Percentiles rank a stretch among this genome's conserved stretches.
Conservation (phyloP, 768 basidiomycete genomes). For the Exidia glandulosa region DNA sequence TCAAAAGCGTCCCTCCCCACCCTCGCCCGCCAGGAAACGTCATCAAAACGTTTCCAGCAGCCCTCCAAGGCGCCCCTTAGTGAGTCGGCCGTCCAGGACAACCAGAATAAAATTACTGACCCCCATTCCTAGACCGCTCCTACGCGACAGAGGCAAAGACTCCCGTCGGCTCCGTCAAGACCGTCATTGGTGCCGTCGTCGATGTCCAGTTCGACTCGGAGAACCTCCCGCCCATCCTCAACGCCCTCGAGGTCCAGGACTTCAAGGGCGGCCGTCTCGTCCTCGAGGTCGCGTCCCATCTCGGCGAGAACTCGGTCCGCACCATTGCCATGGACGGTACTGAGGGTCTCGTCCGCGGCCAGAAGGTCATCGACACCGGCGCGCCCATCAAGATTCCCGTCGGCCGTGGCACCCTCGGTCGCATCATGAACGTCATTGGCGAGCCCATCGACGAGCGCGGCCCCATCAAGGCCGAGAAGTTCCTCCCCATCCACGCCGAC, state of each 20-base stretch:
- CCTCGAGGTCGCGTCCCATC: conserved; percentile 95
- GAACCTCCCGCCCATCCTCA: conserved; percentile 92
- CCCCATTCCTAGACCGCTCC: conserved; percentile 46
- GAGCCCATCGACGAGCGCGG: conserved; percentile 99
- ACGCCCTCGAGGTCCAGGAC: conserved; percentile 95
- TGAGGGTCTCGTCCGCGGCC: conserved; percentile 98
- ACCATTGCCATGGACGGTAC: conserved; percentile 99
- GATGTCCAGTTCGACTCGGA: conserved; percentile 98
- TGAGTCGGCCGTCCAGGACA: conserved; percentile 22
- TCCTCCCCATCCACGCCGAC: conserved; percentile 90
- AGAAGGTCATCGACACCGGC: conserved; percentile 95
- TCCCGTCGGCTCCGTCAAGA: conserved; percentile 76
- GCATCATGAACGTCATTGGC: conserved; percentile 99
- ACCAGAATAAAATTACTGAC: not conserved
- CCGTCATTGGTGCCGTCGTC: conserved; percentile 99
- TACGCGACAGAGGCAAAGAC: conserved; percentile 86
- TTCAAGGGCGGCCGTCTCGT: conserved; percentile 94
- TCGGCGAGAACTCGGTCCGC: conserved; percentile 98
- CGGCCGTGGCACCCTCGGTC: conserved; percentile 86
- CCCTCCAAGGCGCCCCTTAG: conserved; percentile 38
- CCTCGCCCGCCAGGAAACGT: conserved; percentile 20
- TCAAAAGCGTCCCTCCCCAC: conserved; percentile 35
- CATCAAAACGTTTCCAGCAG: conserved; percentile 31
- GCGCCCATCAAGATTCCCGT: conserved; percentile 95
- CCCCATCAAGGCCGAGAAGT: conserved; percentile 91